Conservation (phyloP, 371 early-diverging fungal species). For the Mortierella sp. region DNA sequence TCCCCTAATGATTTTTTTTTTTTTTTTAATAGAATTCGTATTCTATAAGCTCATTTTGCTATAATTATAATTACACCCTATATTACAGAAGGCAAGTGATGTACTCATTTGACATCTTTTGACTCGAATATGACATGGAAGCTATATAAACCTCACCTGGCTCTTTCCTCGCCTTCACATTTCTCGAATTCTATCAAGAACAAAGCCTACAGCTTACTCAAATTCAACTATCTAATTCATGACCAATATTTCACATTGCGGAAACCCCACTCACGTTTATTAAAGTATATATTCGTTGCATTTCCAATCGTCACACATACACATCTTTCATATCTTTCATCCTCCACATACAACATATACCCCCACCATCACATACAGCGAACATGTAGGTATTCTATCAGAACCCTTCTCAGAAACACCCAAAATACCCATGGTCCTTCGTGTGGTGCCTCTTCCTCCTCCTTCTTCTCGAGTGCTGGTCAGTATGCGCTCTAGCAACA, state of each 20-base stretch:
- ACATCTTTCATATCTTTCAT: neutral
- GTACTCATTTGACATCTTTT: neutral
- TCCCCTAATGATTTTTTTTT: neutral
- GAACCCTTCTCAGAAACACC: neutral
- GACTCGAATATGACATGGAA: constrained; percentile 1
- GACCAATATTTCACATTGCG: neutral
- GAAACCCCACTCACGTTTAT: neutral
- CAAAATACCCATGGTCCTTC: neutral
- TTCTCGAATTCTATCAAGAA: neutral
- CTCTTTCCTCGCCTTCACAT: neutral
- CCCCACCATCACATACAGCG: neutral
- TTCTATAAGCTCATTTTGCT: neutral
- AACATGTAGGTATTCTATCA: neutral
- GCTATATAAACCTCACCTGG: neutral
- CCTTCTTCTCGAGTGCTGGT: neutral
- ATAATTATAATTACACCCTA: neutral
- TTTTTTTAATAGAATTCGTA: neutral
- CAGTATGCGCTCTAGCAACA: too few species aligned
- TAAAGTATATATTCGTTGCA: neutral
- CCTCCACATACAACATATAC: neutral
- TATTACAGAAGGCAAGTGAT: neutral
- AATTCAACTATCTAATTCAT: neutral
- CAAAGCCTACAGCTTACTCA: neutral
- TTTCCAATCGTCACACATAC: neutral
- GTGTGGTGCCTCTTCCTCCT: neutral